These are phyloP conservation scores for Magnolia changhungtana DNA, from an alignment of 164 flowering plant genomes.

Conservation along the genomic window DNA sequence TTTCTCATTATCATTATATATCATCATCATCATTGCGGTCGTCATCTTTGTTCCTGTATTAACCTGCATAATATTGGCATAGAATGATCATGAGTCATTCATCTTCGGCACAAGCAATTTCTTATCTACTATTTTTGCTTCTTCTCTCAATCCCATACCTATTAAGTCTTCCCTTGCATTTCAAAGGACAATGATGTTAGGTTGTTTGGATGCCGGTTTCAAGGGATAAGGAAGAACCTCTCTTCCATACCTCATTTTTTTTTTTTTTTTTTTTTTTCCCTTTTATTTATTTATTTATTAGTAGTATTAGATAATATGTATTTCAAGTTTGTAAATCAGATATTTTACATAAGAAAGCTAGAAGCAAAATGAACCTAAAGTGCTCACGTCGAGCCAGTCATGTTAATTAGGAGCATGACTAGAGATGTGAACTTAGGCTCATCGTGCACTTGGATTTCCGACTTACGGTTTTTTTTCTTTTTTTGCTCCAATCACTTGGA, in stretches of 20 bases:
- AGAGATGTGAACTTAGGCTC: conserved; percentile 13
- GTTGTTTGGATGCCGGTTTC: neutral
- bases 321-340: neutral
- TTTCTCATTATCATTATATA: neutral
- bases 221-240: too few species aligned
- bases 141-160: neutral
- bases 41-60: neutral
- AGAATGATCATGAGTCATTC: neutral
- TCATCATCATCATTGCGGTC: too few species aligned
- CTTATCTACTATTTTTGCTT: neutral
- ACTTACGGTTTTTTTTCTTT: too few species aligned
- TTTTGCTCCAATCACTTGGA: too few species aligned
- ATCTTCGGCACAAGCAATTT: too few species aligned
- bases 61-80: too few species aligned
- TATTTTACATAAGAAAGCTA: neutral
- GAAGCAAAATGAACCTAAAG: conserved; percentile 4
- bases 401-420: conserved; percentile 7
- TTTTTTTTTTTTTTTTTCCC: too few species aligned
- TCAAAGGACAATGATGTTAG: neutral
- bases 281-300: neutral
- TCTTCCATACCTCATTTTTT: too few species aligned
- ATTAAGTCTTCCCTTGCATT: neutral
- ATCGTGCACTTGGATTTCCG: too few species aligned
- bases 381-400: conserved; percentile 6
- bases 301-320: neutral